Evolutionary conservation across 2,329 filamentous ascomycete species (phyloP).

Genomic region (Triangularia verruculosa): DNA sequence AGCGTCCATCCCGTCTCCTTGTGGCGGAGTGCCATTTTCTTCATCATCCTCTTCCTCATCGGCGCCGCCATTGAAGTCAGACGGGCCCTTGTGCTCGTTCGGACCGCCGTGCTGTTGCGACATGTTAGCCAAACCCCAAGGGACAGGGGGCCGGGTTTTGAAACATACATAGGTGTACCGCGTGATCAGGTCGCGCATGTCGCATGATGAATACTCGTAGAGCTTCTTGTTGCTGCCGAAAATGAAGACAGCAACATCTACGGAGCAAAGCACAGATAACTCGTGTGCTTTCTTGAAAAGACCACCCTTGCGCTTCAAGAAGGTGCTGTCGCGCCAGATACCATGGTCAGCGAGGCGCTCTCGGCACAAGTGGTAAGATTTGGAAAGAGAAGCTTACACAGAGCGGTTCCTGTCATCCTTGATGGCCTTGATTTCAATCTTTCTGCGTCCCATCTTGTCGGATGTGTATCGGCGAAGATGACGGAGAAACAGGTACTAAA

Average conservation of each 20-base stretch:
- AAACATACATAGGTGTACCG: slow-evolving; percentile 84
- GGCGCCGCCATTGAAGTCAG: slow-evolving; percentile 83
- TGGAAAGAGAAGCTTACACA: slow-evolving; percentile 65
- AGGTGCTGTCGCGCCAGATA: slow-evolving; percentile 62
- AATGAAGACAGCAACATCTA: slow-evolving; percentile 98
- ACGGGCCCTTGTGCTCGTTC: slow-evolving; percentile 94
- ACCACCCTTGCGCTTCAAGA: slow-evolving; percentile 96
- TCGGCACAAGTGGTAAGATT: not conserved
- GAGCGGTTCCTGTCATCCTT: slow-evolving; percentile 97
- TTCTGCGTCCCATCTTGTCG: slow-evolving; percentile 83
- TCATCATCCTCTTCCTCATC: slow-evolving; percentile 84
- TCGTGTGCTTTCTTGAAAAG: slow-evolving; percentile 99
- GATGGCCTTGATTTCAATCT: slow-evolving; percentile 99
- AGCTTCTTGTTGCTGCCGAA: slow-evolving; percentile 99
- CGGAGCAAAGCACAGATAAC: slow-evolving; percentile 93
- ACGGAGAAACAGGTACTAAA: not conserved
- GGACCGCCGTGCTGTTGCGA: slow-evolving; percentile 74
- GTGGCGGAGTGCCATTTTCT: slow-evolving; percentile 69
- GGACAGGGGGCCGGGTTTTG: slow-evolving; percentile 6
- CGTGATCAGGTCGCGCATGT: slow-evolving; percentile 86
- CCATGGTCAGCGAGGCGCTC: slow-evolving; percentile 21
- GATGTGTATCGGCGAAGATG: slow-evolving; percentile 14
- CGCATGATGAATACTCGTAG: slow-evolving; percentile 92
- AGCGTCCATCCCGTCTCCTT: slow-evolving; percentile 56
- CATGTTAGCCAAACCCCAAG: slow-evolving; percentile 17